A percentile compares a stretch with the other conserved stretches of the same genome.
These are phyloP conservation scores for Rasamsonia emersonii DNA, from an alignment of 2,329 filamentous ascomycete species.

Conservation along the genomic window DNA sequence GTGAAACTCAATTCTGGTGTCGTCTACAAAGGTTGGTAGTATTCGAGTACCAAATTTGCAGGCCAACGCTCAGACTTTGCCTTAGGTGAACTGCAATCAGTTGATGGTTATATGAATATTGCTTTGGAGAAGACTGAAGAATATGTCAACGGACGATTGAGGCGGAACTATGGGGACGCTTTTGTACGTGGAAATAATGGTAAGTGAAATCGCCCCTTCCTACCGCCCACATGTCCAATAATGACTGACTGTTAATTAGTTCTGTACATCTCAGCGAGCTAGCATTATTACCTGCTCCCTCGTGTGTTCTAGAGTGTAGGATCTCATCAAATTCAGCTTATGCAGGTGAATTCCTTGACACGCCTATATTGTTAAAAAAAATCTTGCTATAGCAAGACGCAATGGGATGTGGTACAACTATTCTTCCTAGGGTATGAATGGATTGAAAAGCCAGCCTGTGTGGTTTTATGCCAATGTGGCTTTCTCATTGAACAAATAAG, in stretches of 20 bases:
- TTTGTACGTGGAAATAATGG: slow-evolving; percentile 96
- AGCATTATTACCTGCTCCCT: slow-evolving; percentile 9
- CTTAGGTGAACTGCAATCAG: slow-evolving; percentile 84
- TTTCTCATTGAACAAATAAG: too few species aligned
- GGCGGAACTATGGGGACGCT: slow-evolving; percentile 81
- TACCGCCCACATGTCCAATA: slow-evolving; percentile 1
- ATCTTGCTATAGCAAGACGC: too few species aligned
- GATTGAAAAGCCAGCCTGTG: too few species aligned
- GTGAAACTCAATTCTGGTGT: slow-evolving; percentile 99
- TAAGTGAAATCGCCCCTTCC: slow-evolving; percentile 28
- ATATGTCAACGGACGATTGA: slow-evolving; percentile 74
- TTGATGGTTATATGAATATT: slow-evolving; percentile 99
- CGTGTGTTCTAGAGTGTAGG: not conserved
- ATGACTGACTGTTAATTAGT: slow-evolving; percentile 11
- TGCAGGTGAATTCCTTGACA: not conserved
- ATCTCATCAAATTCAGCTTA: slow-evolving; percentile 1
- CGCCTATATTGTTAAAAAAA: too few species aligned
- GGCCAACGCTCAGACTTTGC: not conserved
- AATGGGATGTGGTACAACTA: too few species aligned
- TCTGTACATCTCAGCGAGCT: slow-evolving; percentile 32
- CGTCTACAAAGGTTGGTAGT: slow-evolving; percentile 74
- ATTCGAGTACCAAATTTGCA: not conserved
- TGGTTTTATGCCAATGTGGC: too few species aligned
- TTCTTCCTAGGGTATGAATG: too few species aligned
- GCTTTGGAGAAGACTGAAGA: slow-evolving; percentile 93